Evolutionary conservation across 805 yeast genomes (phyloP), one percentile per base, ranked within the genome.

Genomic region (Starmerella tilneyi): DNA sequence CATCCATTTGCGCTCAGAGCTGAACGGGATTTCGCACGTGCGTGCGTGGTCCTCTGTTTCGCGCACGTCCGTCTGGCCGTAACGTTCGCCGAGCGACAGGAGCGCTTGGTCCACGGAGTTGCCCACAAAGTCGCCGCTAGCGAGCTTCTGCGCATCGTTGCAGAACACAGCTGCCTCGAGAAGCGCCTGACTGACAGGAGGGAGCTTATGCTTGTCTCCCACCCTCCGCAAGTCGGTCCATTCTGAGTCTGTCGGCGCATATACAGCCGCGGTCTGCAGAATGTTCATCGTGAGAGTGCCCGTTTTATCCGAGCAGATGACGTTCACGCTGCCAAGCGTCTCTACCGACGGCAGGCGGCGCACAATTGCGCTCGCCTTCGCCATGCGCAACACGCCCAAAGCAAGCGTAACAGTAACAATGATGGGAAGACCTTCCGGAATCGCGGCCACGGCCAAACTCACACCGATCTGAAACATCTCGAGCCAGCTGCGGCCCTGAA

Each of bases 381-480:
- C 96, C 98, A 92, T 92, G 66, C 97, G 74, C 54, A 92, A 70
- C 35, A 92, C 98, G 41, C 98, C 98, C 19, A 92, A 70, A 0
- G 98, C 99, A 51, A 92, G 70, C 0, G 98, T 92, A 9, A 92
- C 98, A 5, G 99, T 89, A 32, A 92, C 98, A 62, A 92, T 92
- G 57, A 92, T 92, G 0, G 99, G 98, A 54, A 92, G 73, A 44
- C 99, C 99, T 65, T 92, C 99, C 5, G 99, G 99, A 56, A 92
- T 92, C 3, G 98, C 98, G 41, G 99, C 99, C 16, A 92, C 99
- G 3, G 98, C 99, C 51, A 92, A 71, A 1, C 96, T 86, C 9
- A 92, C 99, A 1, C 96, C 84, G 47, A 92, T 86, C 63, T 89
- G 96, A 66, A 92, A 89, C 96, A 94, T 92, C 52, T 92, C 97